Evolutionary conservation across 164 flowering plant genomes (phyloP).

Genomic region (Aristolochia californica): DNA sequence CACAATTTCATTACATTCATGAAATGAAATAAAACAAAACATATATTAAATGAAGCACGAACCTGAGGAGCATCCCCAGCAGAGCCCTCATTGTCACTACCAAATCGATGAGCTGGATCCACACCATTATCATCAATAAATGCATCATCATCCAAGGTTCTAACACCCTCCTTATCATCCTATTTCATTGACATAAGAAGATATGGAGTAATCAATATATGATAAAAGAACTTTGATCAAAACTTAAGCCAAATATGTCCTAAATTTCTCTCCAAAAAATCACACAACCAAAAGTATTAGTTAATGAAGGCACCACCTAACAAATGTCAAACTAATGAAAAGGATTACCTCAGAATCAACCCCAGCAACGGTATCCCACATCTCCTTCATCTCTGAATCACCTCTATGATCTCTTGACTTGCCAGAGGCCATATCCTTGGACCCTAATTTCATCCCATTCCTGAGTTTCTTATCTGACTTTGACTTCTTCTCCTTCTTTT

Average conservation of each 20-base stretch:
- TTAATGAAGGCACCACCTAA: not conserved
- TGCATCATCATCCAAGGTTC: conserved; percentile 79
- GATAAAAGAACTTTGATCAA: not conserved
- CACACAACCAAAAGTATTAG: not conserved
- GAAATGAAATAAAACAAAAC: not conserved
- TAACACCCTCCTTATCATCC: conserved; percentile 81
- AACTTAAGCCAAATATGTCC: too few relatives aligned
- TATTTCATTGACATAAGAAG: conserved; percentile 12
- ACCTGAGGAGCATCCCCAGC: conserved; percentile 78
- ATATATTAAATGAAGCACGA: not conserved
- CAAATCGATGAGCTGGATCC: conserved; percentile 67
- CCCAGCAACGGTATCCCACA: conserved; percentile 90
- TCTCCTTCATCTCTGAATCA: conserved; percentile 69
- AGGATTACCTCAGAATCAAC: conserved; percentile 66
- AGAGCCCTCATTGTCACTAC: conserved; percentile 55
- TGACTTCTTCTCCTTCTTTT: conserved; percentile 32
- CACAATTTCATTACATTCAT: not conserved
- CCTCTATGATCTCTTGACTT: conserved; percentile 27
- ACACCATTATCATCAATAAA: conserved; percentile 91
- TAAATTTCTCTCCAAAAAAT: not conserved
- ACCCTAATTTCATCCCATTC: conserved; percentile 12
- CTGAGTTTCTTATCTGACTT: conserved; percentile 24
- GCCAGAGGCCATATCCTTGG: conserved; percentile 17
- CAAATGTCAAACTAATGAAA: not conserved
- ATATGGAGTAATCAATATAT: not conserved